A percentile compares a stretch with the other conserved stretches of the same genome.
Conservation (phyloP, 179 eudicot species). For the Heliamphora pulchella region DNA sequence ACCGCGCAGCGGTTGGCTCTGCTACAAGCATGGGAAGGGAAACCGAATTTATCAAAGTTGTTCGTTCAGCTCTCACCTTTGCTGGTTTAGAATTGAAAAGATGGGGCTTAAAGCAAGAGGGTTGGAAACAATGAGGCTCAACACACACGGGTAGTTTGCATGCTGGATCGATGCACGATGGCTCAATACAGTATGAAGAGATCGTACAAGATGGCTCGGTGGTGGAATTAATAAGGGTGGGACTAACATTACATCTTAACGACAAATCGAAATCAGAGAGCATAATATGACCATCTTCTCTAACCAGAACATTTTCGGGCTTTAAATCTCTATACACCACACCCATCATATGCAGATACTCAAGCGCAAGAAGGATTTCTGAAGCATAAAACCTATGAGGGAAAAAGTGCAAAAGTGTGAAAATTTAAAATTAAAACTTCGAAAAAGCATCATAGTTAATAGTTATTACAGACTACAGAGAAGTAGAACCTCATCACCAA, state of each 20-base stretch:
- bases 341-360: conserved; percentile 90
- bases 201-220: conserved; percentile 39
- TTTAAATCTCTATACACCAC: conserved; percentile 76
- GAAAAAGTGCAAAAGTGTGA: conserved; percentile 3
- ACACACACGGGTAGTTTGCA: conserved; percentile 60
- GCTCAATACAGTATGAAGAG: conserved; percentile 58
- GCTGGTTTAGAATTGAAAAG: conserved; percentile 45
- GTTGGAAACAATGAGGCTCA: conserved; percentile 64
- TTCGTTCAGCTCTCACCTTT: conserved; percentile 30
- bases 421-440: no score
- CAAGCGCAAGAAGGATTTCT: conserved; percentile 74
- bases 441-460: no score
- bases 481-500: neutral
- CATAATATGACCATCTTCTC: conserved; percentile 81
- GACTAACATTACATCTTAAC: conserved; percentile 52
- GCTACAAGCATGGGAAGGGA: conserved; percentile 53
- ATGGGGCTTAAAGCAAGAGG: conserved; percentile 66
- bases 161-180: conserved; percentile 56
- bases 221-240: conserved; percentile 49
- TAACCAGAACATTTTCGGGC: conserved; percentile 69
- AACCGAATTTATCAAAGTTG: conserved; percentile 22
- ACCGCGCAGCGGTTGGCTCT: conserved; percentile 63
- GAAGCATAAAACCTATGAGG: conserved; percentile 67
- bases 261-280: conserved; percentile 74
- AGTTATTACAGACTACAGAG: neutral